These are phyloP conservation scores for Hyphodiscus hymeniophilus DNA, from an alignment of 495 filamentous ascomycete genomes.

Conservation along the genomic window DNA sequence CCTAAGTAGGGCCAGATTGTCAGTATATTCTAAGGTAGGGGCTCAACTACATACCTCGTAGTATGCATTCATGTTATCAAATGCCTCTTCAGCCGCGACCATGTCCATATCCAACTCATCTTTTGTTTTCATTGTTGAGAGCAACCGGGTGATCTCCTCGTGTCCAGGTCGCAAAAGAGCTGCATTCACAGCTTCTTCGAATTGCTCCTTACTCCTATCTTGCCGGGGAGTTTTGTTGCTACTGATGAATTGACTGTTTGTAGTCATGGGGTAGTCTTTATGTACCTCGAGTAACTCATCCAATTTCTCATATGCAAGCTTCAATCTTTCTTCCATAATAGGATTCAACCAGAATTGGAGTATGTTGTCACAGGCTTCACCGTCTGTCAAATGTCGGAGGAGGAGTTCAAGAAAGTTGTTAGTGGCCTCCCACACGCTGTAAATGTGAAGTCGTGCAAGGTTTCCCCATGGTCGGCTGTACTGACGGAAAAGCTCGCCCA, in stretches of 20 bases:
- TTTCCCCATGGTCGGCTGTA: constrained; percentile 26
- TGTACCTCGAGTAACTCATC: constrained; percentile 32
- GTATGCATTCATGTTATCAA: constrained; percentile 28
- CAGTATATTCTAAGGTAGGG: not conserved
- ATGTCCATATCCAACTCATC: constrained; percentile 16
- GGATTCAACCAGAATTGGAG: constrained; percentile 26
- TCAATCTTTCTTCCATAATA: constrained; percentile 27
- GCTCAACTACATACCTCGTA: constrained; percentile 27
- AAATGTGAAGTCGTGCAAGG: constrained; percentile 24
- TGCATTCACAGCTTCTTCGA: not conserved
- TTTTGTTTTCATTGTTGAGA: not conserved
- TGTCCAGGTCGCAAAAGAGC: too few relatives aligned
- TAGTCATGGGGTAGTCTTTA: constrained; percentile 23
- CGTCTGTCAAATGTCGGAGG: constrained; percentile 23
- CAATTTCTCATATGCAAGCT: constrained; percentile 25
- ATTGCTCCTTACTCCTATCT: constrained; percentile 5
- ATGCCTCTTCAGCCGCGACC: constrained; percentile 20
- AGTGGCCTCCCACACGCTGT: constrained; percentile 18
- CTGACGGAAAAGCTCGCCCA: constrained; percentile 27
- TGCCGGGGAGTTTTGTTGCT: constrained; percentile 3
- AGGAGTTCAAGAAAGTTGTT: constrained; percentile 27
- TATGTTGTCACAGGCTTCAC: constrained; percentile 22
- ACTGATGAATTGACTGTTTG: constrained; percentile 22
- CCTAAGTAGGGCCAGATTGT: constrained; percentile 16
- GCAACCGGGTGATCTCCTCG: constrained; percentile 10